Percentiles rank a stretch among this genome's conserved stretches.
phyloP scores from a whole-genome alignment of 164 flowering plant genomes.

The Brasenia schreberi region DNA sequence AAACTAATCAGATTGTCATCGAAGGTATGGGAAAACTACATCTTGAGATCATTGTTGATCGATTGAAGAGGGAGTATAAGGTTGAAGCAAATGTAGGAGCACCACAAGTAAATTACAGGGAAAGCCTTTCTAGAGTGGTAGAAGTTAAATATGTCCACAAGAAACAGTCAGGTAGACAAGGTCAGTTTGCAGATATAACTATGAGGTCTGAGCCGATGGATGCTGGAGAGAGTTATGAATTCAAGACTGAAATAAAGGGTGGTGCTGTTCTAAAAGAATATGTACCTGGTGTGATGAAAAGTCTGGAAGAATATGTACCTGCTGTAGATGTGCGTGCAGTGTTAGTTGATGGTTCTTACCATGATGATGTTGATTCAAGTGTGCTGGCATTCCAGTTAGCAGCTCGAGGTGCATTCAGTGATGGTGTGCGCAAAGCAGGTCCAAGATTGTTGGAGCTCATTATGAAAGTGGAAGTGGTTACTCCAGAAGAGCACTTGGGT shows the following conservation, averaged over 20 bases:
- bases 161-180: conserved; percentile 44
- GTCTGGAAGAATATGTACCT: too few species aligned
- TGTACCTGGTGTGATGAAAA: too few species aligned
- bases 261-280: too few species aligned
- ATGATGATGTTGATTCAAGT: conserved; percentile 86
- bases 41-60: conserved; percentile 8
- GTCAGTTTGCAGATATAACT: conserved; percentile 65
- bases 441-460: conserved; percentile 85
- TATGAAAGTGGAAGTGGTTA: conserved; percentile 92
- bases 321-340: conserved; percentile 81
- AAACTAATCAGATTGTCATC: conserved; percentile 31
- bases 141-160: conserved; percentile 87
- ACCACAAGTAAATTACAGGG: too few species aligned
- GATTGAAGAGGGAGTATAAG: conserved; percentile 91
- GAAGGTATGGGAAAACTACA: too few species aligned
- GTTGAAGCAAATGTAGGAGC: conserved; percentile 22
- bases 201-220: conserved; percentile 58
- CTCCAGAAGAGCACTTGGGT: conserved; percentile 95
- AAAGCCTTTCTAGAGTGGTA: conserved; percentile 59
- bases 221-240: conserved; percentile 80
- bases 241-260: conserved; percentile 42
- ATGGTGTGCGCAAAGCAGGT: conserved; percentile 71
- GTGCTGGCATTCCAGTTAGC: conserved; percentile 94
- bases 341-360: conserved; percentile 79
- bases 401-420: conserved; percentile 86